These are phyloP conservation scores for Cystobasidium tubakii DNA, from an alignment of 768 basidiomycete genomes.

Conservation along the genomic window DNA sequence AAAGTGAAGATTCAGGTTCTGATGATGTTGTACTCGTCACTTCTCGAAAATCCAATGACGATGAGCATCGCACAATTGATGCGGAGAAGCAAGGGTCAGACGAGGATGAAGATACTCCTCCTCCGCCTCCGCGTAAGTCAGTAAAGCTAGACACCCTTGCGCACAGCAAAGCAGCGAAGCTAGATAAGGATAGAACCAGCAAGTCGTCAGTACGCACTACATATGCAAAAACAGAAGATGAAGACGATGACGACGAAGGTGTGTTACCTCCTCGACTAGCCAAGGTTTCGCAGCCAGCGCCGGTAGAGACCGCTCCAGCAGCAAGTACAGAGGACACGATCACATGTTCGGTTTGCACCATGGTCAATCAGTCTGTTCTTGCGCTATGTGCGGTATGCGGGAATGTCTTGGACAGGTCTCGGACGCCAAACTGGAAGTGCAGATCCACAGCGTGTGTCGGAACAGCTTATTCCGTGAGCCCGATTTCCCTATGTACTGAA, in stretches of 20 bases:
- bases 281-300: not conserved
- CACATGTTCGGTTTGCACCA: conserved; percentile 17
- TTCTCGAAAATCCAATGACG: not conserved
- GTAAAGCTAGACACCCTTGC: not conserved
- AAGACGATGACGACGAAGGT: no score
- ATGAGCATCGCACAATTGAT: not conserved
- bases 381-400: conserved; percentile 9
- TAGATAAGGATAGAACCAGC: no score
- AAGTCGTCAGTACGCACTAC: no score
- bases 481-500: not conserved
- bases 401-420: conserved; percentile 6
- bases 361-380: not conserved
- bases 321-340: not conserved
- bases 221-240: no score
- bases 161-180: no score
- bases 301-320: not conserved
- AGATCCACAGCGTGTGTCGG: not conserved
- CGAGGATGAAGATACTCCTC: not conserved
- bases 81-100: not conserved
- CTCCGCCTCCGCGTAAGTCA: not conserved
- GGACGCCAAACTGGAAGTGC: conserved; percentile 23
- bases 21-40: not conserved
- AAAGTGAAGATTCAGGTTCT: not conserved
- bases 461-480: conserved; percentile 8
- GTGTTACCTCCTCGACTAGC: no score